Evolutionary conservation across 208 protist genomes (phyloP).

Genomic region (Acanthamoeba divionensis): DNA sequence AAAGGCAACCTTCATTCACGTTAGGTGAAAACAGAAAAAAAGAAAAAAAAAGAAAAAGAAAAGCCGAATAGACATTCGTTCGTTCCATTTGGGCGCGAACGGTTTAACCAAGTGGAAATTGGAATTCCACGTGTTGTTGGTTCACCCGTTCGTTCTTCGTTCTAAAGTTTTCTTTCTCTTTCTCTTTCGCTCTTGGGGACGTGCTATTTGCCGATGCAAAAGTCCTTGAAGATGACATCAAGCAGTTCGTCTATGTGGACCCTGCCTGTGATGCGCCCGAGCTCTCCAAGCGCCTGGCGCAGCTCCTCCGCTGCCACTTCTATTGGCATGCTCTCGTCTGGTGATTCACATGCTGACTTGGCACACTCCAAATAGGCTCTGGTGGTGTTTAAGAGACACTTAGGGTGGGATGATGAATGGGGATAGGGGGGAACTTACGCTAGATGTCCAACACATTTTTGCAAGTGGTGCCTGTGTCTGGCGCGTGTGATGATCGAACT

Average conservation of each 20-base stretch:
- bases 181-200: no score
- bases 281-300: slow-evolving; percentile 54
- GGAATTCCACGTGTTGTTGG: no score
- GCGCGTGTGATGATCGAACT: slow-evolving; percentile 50
- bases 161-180: no score
- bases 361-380: neutral
- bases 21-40: no score
- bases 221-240: slow-evolving; percentile 81
- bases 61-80: no score
- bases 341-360: neutral
- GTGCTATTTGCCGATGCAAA: slow-evolving; percentile 83
- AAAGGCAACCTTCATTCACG: no score
- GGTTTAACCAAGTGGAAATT: no score
- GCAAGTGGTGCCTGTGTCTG: slow-evolving; percentile 60
- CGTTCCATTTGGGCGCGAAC: no score
- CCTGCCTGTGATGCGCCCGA: slow-evolving; percentile 63
- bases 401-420: neutral
- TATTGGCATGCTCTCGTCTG: neutral
- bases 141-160: no score
- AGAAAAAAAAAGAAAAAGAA: no score
- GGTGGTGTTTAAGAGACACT: neutral
- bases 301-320: slow-evolving; percentile 68
- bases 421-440: neutral
- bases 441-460: slow-evolving; percentile 42
- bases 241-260: slow-evolving; percentile 79